Base-by-base conservation (phyloP, 2,329 filamentous ascomycete species). In the Xenoacremonium recifei region DNA sequence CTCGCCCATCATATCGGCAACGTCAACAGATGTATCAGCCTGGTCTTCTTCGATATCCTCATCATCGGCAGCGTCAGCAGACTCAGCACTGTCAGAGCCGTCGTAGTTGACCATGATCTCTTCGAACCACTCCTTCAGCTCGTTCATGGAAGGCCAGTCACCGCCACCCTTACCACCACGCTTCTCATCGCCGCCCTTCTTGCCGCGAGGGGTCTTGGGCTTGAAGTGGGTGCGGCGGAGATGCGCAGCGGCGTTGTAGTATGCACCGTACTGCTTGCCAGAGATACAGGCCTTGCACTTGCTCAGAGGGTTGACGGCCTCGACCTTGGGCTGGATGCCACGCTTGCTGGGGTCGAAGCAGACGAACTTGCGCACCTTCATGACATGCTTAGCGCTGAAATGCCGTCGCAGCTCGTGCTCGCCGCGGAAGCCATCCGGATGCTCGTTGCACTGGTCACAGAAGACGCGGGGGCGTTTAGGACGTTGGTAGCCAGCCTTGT, bases 171-270 rank as follows among this genome's bases (percentile, higher is more conserved):
- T 80, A 11, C 75, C 77, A 9, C 76, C 76, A 12, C 76, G 71
- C 61, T 72, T 77, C 57, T 78, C 75, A 13, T 70, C 69, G 6
- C 33, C 36, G 13, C 46, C 59, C 34, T 66, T 69, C 55, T 72
- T 71, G 25, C 66, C 67, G 12, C 76, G 70, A 6, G 68, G 59
- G 2, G 68, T 60, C 64, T 79, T 80, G 39, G 73, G 84, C 59
- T 86, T 87, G 73, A 96, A 97, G 63, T 97, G 92, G 1, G 86
- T 85, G 37, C 92, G 83, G 31, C 91, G 80, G 7, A 97, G 76
- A 62, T 97, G 92, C 1, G 90, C 92, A 0, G 90, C 90, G 1
- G 91, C 92, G 57, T 97, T 97, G 69, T 97, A 96, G 68, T 96
- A 93, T 13, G 87, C 88, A 4, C 87, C 87, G 55, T 97, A 97